These are phyloP conservation scores for Cymbidium sinense DNA, from an alignment of 106 monocot genomes.

Conservation along the genomic window DNA sequence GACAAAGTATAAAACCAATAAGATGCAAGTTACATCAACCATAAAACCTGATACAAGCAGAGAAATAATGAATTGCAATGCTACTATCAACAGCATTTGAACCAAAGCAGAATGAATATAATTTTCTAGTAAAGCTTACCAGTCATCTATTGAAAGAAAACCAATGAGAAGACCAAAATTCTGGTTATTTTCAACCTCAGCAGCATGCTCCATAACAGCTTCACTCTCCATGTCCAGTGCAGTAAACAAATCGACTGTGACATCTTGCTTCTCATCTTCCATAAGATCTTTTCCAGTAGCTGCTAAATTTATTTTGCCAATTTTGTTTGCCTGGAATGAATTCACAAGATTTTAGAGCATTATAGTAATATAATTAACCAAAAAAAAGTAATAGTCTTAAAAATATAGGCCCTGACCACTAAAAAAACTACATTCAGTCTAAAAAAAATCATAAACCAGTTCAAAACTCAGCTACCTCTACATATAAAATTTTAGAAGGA, in stretches of 20 bases:
- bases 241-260: slow-evolving; percentile 62
- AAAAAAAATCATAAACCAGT: not conserved
- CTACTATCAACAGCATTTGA: slow-evolving; percentile 4
- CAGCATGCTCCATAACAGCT: slow-evolving; percentile 48
- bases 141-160: slow-evolving; percentile 89
- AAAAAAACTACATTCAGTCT: not conserved
- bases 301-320: slow-evolving; percentile 98
- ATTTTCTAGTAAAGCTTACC: slow-evolving; percentile 32
- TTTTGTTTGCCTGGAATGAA: slow-evolving; percentile 76
- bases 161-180: slow-evolving; percentile 82
- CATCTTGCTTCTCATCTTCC: slow-evolving; percentile 95
- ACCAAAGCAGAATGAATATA: not conserved
- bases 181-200: slow-evolving; percentile 82
- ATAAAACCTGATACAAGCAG: not conserved
- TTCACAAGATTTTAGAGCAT: not conserved
- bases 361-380: not conserved
- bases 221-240: slow-evolving; percentile 86
- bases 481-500: not conserved
- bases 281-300: slow-evolving; percentile 94
- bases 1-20: not conserved
- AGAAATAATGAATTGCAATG: not conserved
- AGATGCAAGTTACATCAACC: not conserved
- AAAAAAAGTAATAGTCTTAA: too few species aligned
- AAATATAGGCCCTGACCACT: not conserved
- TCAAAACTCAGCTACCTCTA: not conserved